phyloP scores from a whole-genome alignment of 1,139 yeast genomes.

The Groenewaldozyma auringiensis region DNA sequence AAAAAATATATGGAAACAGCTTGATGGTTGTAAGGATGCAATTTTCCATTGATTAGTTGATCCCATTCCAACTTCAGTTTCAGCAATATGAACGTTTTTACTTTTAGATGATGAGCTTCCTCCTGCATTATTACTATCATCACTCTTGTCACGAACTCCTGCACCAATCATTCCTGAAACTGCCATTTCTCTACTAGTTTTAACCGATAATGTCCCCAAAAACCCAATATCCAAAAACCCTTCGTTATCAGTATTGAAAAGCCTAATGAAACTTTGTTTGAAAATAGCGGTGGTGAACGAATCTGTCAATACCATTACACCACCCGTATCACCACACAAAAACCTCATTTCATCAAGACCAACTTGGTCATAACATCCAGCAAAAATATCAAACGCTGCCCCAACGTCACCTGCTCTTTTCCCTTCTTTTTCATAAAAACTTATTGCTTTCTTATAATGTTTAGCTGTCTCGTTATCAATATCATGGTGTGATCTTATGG shows the following conservation, averaged over 20 bases:
- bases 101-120: conserved; percentile 18
- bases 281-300: conserved; percentile 92
- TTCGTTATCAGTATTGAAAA: conserved; percentile 72
- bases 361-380: conserved; percentile 94
- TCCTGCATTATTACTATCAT: neutral
- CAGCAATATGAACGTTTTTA: conserved; percentile 55
- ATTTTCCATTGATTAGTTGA: conserved; percentile 84
- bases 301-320: conserved; percentile 77
- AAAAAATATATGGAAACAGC: conserved; percentile 79
- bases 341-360: conserved; percentile 93
- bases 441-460: conserved; percentile 79
- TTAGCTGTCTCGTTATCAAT: conserved; percentile 63
- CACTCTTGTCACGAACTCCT: conserved; percentile 34
- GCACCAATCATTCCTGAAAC: conserved; percentile 88
- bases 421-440: conserved; percentile 70
- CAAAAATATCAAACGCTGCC: conserved; percentile 81
- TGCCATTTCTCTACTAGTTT: conserved; percentile 77
- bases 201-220: conserved; percentile 57
- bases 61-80: conserved; percentile 89
- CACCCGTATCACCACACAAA: conserved; percentile 79
- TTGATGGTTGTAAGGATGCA: conserved; percentile 76
- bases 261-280: conserved; percentile 80
- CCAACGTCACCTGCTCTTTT: conserved; percentile 63
- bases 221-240: conserved; percentile 79
- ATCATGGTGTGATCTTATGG: conserved; percentile 91